Evolutionary conservation across 495 filamentous ascomycete species (phyloP).

Genomic region (Talaromyces adpressus): DNA sequence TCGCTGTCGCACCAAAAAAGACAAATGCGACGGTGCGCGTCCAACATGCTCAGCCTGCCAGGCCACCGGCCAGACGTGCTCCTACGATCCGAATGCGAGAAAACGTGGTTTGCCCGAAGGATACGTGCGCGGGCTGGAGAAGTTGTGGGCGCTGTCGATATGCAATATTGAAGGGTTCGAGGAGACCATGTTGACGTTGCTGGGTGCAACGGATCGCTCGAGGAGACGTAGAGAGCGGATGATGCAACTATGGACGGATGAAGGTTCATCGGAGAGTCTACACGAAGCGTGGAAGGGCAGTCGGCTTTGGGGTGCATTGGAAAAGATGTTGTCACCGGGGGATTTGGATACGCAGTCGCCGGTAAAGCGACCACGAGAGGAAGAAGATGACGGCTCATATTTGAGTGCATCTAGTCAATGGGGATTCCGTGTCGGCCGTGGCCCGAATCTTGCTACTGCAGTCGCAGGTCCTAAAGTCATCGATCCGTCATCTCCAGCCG

Average conservation of each 20-base stretch:
- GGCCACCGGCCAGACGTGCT: slow-evolving; percentile 52
- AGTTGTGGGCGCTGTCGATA: slow-evolving; percentile 38
- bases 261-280: slow-evolving; percentile 42
- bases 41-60: slow-evolving; percentile 60
- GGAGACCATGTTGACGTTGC: slow-evolving; percentile 37
- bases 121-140: slow-evolving; percentile 40
- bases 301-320: slow-evolving; percentile 44
- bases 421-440: slow-evolving; percentile 28
- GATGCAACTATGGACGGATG: slow-evolving; percentile 43
- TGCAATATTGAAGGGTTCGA: slow-evolving; percentile 44
- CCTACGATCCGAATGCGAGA: slow-evolving; percentile 62
- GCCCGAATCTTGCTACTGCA: slow-evolving; percentile 20
- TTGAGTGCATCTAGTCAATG: slow-evolving; percentile 21
- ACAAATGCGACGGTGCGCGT: slow-evolving; percentile 63
- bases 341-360: slow-evolving; percentile 18
- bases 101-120: slow-evolving; percentile 54
- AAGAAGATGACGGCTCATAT: slow-evolving; percentile 19
- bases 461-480: slow-evolving; percentile 26
- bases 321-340: slow-evolving; percentile 43
- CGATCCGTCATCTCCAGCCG: slow-evolving; percentile 17
- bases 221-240: slow-evolving; percentile 23
- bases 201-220: slow-evolving; percentile 32
- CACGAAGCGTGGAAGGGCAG: slow-evolving; percentile 54
- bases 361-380: slow-evolving; percentile 33
- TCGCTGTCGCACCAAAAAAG: slow-evolving; percentile 60